phyloP scores from a whole-genome alignment of 2,329 filamentous ascomycete genomes.

The Botryotinia globosa region DNA sequence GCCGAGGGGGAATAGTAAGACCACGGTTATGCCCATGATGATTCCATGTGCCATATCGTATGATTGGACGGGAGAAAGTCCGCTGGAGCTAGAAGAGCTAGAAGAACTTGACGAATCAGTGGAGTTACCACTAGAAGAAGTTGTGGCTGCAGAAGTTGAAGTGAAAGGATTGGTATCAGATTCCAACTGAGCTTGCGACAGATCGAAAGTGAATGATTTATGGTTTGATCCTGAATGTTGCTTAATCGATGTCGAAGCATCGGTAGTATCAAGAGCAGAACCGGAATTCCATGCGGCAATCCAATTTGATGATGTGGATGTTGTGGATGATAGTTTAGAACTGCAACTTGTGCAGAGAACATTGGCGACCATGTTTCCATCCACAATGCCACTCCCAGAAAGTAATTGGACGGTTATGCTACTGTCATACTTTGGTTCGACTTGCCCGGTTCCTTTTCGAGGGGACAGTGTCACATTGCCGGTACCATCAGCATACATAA shows the following conservation, averaged over 20 bases:
- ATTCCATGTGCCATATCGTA: conserved; percentile 50
- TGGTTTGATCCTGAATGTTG: conserved; percentile 26
- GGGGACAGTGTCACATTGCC: conserved; percentile 57
- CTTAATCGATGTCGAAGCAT: conserved; percentile 23
- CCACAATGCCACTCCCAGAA: conserved; percentile 48
- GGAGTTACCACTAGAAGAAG: conserved; percentile 14
- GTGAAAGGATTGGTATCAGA: conserved; percentile 33
- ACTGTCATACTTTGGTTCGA: conserved; percentile 45
- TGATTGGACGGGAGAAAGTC: conserved; percentile 8
- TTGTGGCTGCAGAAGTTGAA: conserved; percentile 13
- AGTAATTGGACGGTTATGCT: conserved; percentile 46
- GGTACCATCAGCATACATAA: conserved; percentile 52
- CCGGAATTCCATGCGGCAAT: conserved; percentile 36
- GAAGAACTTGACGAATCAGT: conserved; percentile 14
- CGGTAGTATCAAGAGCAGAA: conserved; percentile 27
- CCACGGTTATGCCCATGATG: conserved; percentile 59
- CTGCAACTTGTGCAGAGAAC: conserved; percentile 46
- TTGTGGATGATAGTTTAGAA: conserved; percentile 21
- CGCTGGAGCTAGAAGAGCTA: neutral
- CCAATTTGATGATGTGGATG: conserved; percentile 29
- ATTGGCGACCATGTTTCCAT: conserved; percentile 56
- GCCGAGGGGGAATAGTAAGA: conserved; percentile 58
- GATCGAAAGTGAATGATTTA: conserved; percentile 31
- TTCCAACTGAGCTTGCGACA: conserved; percentile 29
- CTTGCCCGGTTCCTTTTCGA: conserved; percentile 45